A percentile compares a stretch with the other conserved stretches of the same genome.
Evolutionary conservation across 2,329 filamentous ascomycete species (phyloP).

Genomic region (Amphichorda felina): DNA sequence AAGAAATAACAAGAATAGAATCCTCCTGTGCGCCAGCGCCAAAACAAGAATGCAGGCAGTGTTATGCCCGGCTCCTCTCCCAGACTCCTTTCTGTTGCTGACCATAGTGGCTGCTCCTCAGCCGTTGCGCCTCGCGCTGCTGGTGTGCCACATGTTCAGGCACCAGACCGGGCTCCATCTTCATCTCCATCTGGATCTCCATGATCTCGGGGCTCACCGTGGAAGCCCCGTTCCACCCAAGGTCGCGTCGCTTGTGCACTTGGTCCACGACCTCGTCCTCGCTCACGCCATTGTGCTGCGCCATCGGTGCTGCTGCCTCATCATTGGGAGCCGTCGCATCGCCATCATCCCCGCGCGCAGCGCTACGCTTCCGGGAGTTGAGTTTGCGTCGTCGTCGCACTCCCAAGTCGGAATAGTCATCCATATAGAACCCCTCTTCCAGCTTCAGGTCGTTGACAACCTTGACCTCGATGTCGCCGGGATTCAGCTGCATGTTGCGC

Average conservation of each 20-base stretch:
- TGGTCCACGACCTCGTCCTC: background rate
- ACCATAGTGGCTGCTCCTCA: no score
- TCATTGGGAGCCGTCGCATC: no score
- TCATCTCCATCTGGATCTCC: background rate
- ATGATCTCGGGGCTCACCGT: background rate
- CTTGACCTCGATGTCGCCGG: constrained; percentile 7
- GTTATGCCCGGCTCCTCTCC: no score
- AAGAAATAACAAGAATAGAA: background rate
- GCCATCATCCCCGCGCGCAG: background rate
- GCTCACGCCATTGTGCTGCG: no score
- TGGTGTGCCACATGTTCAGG: background rate
- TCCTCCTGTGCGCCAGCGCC: no score
- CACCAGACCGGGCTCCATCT: background rate
- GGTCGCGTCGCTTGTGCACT: background rate
- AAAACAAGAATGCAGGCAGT: no score
- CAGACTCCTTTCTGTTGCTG: no score
- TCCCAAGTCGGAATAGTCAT: constrained; percentile 4
- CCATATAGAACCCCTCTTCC: constrained; percentile 24
- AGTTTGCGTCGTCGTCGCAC: constrained; percentile 5
- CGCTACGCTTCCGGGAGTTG: background rate
- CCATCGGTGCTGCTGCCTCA: no score
- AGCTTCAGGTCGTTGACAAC: constrained; percentile 3
- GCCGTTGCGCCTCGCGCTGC: background rate
- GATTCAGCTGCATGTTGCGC: constrained; percentile 33
- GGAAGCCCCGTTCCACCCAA: background rate